These are phyloP conservation scores for Tulasnella sp. DNA, from an alignment of 768 basidiomycete species.

Conservation along the genomic window DNA sequence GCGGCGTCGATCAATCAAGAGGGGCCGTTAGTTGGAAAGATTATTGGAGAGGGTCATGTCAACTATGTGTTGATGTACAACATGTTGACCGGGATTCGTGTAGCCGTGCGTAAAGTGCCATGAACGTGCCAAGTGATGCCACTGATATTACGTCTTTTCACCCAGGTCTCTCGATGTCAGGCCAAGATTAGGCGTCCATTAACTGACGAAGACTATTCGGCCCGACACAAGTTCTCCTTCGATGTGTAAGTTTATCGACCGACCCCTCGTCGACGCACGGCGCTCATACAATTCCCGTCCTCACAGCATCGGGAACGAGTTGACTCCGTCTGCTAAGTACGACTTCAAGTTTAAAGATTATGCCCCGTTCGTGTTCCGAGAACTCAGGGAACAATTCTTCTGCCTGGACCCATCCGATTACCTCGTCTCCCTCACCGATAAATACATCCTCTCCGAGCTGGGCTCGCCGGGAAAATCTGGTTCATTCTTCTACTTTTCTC, in stretches of 20 bases:
- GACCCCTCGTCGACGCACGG: neutral
- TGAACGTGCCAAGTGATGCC: neutral
- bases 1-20: constrained; percentile 30
- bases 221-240: constrained; percentile 90
- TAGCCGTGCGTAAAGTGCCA: constrained; percentile 49
- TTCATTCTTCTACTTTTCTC: constrained; percentile 97
- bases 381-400: constrained; percentile 88
- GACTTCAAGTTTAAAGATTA: constrained; percentile 99
- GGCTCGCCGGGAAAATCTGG: constrained; percentile 98
- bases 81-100: constrained; percentile 97
- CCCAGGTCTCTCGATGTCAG: constrained; percentile 86
- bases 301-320: constrained; percentile 86
- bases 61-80: constrained; percentile 99
- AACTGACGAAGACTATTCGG: constrained; percentile 75
- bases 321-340: constrained; percentile 95
- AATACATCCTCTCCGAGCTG: constrained; percentile 95
- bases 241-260: constrained; percentile 62
- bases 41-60: constrained; percentile 96
- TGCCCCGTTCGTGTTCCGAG: constrained; percentile 95
- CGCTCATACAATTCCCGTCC: neutral
- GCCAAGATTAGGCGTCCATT: constrained; percentile 85
- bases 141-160: constrained; percentile 17
- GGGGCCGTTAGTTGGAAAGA: constrained; percentile 73
- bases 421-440: constrained; percentile 88
- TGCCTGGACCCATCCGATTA: constrained; percentile 96